phyloP scores from a whole-genome alignment of 495 filamentous ascomycete species.

The Penicillium longicatenatum region DNA sequence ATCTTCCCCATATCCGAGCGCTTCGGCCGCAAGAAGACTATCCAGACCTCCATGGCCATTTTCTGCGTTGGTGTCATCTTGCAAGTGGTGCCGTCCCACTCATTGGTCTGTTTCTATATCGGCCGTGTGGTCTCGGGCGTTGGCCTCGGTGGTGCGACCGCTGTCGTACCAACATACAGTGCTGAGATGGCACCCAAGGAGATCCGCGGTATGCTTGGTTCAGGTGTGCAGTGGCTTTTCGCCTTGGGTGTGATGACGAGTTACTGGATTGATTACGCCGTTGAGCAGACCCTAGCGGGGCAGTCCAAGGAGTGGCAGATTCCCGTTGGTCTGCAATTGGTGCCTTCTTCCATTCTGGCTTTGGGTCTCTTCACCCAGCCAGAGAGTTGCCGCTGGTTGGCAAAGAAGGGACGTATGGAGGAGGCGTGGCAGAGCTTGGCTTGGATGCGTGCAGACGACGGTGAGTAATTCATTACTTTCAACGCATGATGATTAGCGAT shows the following conservation, averaged over 20 bases:
- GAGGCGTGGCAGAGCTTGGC: constrained; percentile 49
- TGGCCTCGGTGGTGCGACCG: constrained; percentile 55
- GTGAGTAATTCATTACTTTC: constrained; percentile 7
- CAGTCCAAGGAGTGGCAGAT: constrained; percentile 55
- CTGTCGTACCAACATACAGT: constrained; percentile 56
- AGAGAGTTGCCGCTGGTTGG: constrained; percentile 54
- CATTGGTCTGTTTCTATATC: constrained; percentile 47
- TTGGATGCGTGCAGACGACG: constrained; percentile 51
- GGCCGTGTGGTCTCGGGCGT: constrained; percentile 55
- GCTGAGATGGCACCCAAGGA: constrained; percentile 58
- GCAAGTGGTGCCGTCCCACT: constrained; percentile 44
- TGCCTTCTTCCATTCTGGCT: constrained; percentile 46
- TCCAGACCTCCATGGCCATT: constrained; percentile 41
- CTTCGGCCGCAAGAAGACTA: constrained; percentile 47
- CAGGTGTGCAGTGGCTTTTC: constrained; percentile 51
- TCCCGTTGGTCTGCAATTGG: constrained; percentile 53
- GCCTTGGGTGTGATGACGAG: constrained; percentile 50
- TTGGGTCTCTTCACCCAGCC: constrained; percentile 47
- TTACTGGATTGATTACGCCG: constrained; percentile 57
- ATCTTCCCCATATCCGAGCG: constrained; percentile 43
- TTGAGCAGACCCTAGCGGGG: constrained; percentile 34
- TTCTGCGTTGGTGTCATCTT: constrained; percentile 48
- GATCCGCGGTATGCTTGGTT: constrained; percentile 53
- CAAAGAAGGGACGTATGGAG: constrained; percentile 50
- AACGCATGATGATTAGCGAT: not conserved